A percentile compares a stretch with the other conserved stretches of the same genome.
phyloP scores from a whole-genome alignment of 2,329 filamentous ascomycete genomes.

The Alternaria triticina region DNA sequence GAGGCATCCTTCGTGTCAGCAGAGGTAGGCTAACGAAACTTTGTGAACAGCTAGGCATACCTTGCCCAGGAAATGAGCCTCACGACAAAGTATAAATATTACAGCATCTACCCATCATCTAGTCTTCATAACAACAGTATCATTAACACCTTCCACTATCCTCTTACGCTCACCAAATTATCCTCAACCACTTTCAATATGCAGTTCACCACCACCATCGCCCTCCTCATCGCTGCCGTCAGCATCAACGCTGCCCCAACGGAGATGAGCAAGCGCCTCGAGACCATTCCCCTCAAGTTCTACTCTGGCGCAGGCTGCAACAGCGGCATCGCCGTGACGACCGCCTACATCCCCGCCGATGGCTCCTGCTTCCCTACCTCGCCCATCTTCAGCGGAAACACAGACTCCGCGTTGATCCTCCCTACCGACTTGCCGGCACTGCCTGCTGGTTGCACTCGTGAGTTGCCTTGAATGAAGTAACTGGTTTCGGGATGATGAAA shows the following conservation, averaged over 20 bases:
- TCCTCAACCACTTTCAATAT: too few species aligned
- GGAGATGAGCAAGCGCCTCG: constrained; percentile 9
- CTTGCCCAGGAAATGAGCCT: not conserved
- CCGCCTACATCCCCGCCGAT: constrained; percentile 20
- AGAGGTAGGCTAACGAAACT: not conserved
- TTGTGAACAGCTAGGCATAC: not conserved
- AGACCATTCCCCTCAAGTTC: constrained; percentile 19
- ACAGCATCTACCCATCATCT: not conserved
- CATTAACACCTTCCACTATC: not conserved
- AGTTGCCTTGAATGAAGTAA: not conserved
- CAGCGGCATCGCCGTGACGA: constrained; percentile 6
- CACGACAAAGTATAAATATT: not conserved
- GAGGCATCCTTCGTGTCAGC: constrained; percentile 3
- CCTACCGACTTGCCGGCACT: not conserved
- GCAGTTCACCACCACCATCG: constrained; percentile 10
- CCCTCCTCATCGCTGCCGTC: constrained; percentile 15
- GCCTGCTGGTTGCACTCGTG: constrained; percentile 19
- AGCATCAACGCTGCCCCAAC: constrained; percentile 19
- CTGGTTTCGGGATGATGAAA: not conserved
- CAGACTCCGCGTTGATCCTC: constrained; percentile 10
- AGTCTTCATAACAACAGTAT: not conserved
- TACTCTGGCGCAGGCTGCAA: constrained; percentile 19
- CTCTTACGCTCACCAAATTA: too few species aligned
- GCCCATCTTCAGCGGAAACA: constrained; percentile 21
- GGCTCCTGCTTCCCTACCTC: constrained; percentile 19